Evolutionary conservation across 139 green algal species (phyloP).

Genomic region (Picochlorum sp.): DNA sequence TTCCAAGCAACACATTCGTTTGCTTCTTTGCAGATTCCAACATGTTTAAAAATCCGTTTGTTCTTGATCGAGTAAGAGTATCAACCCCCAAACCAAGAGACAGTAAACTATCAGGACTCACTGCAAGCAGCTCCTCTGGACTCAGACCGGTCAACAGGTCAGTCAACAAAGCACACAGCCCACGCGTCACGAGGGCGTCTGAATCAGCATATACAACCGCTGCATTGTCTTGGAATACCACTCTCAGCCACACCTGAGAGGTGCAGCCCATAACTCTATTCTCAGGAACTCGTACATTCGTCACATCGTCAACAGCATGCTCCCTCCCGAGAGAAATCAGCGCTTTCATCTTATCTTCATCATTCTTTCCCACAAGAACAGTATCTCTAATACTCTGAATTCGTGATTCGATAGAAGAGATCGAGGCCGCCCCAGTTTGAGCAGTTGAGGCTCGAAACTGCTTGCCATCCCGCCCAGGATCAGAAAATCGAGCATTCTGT

Average conservation of each 20-base stretch:
- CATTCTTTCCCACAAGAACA: background rate
- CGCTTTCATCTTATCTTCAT: background rate
- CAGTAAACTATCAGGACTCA: constrained; percentile 23
- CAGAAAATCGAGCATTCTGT: too few species aligned
- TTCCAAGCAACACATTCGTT: constrained; percentile 32
- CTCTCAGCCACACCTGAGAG: constrained; percentile 63
- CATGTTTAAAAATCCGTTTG: constrained; percentile 77
- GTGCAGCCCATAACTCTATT: constrained; percentile 93
- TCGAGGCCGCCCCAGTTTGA: too few species aligned
- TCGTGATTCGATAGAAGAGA: too few species aligned
- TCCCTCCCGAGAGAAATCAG: background rate
- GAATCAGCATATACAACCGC: constrained; percentile 41
- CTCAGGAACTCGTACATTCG: constrained; percentile 15
- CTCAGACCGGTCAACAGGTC: constrained; percentile 51
- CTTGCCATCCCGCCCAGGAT: too few species aligned
- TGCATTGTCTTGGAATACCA: constrained; percentile 18
- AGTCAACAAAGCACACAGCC: constrained; percentile 61
- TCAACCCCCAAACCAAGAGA: constrained; percentile 35
- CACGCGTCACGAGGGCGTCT: constrained; percentile 67
- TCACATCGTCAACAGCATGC: background rate
- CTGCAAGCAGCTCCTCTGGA: constrained; percentile 48
- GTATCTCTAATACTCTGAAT: too few species aligned
- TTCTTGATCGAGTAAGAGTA: constrained; percentile 53
- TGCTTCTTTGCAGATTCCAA: constrained; percentile 64
- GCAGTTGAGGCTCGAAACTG: too few species aligned